Base-by-base conservation (phyloP, 805 yeast species). In the Candida tallmaniae region DNA sequence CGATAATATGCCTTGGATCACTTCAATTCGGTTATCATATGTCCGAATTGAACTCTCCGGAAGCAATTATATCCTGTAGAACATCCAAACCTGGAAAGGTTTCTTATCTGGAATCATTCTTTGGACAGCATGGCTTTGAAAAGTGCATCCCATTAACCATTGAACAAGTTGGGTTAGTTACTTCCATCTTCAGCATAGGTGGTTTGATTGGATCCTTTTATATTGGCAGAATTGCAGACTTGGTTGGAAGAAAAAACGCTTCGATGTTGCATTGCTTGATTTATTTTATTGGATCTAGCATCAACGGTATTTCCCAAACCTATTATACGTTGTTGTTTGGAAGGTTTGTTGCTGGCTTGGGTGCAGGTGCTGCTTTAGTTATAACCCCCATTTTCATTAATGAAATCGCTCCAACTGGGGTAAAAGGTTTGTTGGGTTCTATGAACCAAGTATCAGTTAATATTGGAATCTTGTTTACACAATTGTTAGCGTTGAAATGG, bases 21-120 rank as follows among this genome's bases (percentile, higher is more conserved):
- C 65, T 89, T 9, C 97, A 88, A 56, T 93, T 82, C 56, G 98
- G 98, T 1, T 87, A 84, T 56, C 97, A 93, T 55, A 80, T 90
- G 82, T 82, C 96, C 1, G 97, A 89, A 56, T 69, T 90, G 54
- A 90, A 90, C 60, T 95, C 96, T 5, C 96, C 97, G 0, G 83
- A 83, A 38, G 70, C 73, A 10, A 73, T 76, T 21, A 66, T 87
- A 31, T 72, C 84, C 8, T 86, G 95, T 51, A 56, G 51, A 16
- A 41, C 38, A 3, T 39, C 52, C 4, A 46, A 42, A 6, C 70
- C 71, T 1, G 65, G 61, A 5, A 19, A 19, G 4, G 23, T 47
- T 8, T 60, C 62, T 1, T 72, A 61, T 40, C 44, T 38, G 4
- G 52, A 57, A 4, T 56, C 71, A 2, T 63, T 63, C 59, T 68